These are phyloP conservation scores for Hanseniaspora meyeri DNA, from an alignment of 805 yeast species.

Conservation along the genomic window DNA sequence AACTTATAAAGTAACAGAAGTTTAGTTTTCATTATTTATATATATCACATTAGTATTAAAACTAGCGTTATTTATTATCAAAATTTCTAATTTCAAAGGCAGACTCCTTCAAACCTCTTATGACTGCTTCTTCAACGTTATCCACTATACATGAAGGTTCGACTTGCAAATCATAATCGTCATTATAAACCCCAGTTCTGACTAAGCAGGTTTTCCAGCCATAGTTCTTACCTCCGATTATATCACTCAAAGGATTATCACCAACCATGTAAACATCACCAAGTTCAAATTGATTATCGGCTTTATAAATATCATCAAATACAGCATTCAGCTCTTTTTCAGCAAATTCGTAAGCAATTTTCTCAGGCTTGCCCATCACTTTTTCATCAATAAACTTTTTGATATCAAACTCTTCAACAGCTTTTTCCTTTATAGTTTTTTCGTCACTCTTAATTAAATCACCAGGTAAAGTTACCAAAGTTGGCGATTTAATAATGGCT, in stretches of 20 bases:
- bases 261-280: slow-evolving; percentile 83
- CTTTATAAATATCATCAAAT: neutral
- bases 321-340: slow-evolving; percentile 40
- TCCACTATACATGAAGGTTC: slow-evolving; percentile 40
- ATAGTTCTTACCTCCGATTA: slow-evolving; percentile 70
- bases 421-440: neutral
- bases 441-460: neutral
- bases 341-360: slow-evolving; percentile 71
- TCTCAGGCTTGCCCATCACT: slow-evolving; percentile 72
- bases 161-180: slow-evolving; percentile 35
- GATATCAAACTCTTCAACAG: slow-evolving; percentile 8
- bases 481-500: slow-evolving; percentile 16
- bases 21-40: too few species aligned
- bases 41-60: too few species aligned
- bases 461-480: slow-evolving; percentile 2
- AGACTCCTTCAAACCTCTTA: neutral
- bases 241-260: slow-evolving; percentile 90
- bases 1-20: too few species aligned
- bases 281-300: slow-evolving; percentile 22
- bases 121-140: slow-evolving; percentile 42
- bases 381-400: slow-evolving; percentile 42
- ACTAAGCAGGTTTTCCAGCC: slow-evolving; percentile 87
- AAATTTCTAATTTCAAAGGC: neutral
- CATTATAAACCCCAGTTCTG: slow-evolving; percentile 75
- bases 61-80: too few species aligned